phyloP scores from a whole-genome alignment of 2,329 filamentous ascomycete species.

The Dactylellina cionopaga region DNA sequence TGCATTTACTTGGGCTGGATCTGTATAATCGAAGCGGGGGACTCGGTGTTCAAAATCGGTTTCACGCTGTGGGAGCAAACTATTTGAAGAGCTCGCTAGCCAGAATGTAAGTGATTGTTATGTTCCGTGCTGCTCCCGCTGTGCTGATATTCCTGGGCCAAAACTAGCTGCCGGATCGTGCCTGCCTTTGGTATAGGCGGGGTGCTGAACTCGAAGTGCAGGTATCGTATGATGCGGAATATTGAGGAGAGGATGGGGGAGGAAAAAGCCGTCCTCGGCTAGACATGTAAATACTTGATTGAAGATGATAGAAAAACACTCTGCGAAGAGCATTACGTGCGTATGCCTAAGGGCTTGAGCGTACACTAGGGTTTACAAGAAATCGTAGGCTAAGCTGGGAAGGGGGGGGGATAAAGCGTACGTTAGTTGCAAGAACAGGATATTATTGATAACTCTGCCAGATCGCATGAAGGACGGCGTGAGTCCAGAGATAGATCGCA shows the following conservation, averaged over 20 bases:
- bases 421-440: no score
- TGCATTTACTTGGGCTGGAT: constrained; percentile 86
- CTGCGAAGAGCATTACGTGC: constrained; percentile 1
- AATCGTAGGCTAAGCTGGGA: no score
- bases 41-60: constrained; percentile 70
- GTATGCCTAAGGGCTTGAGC: no score
- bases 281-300: background rate
- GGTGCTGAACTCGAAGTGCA: constrained; percentile 44
- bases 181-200: constrained; percentile 51
- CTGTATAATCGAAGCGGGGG: constrained; percentile 76
- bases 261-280: constrained; percentile 16
- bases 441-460: no score
- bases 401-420: no score
- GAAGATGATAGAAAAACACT: background rate
- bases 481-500: no score
- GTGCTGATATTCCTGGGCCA: background rate
- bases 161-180: constrained; percentile 41
- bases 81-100: constrained; percentile 79
- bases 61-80: constrained; percentile 74
- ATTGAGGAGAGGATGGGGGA: constrained; percentile 33
- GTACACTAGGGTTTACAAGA: no score
- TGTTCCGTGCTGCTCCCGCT: background rate
- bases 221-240: constrained; percentile 39
- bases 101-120: constrained; percentile 67
- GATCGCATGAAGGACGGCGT: no score